These are phyloP conservation scores for Geotrichum reessii DNA, from an alignment of 1,139 yeast genomes.

Conservation along the genomic window DNA sequence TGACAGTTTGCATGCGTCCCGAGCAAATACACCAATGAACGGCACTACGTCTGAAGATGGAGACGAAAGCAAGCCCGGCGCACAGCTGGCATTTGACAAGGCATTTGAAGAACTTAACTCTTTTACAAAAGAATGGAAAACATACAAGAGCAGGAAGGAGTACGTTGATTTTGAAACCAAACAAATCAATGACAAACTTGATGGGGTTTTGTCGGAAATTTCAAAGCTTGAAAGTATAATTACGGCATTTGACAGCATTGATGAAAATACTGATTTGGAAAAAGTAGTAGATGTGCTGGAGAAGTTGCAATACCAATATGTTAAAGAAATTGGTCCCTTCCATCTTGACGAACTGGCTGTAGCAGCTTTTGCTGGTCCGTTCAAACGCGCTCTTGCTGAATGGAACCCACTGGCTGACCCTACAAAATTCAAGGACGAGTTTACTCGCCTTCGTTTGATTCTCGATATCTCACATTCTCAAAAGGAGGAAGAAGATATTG, in stretches of 20 bases:
- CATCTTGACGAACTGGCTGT: conserved; percentile 32
- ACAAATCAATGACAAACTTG: conserved; percentile 24
- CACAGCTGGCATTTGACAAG: conserved; percentile 22
- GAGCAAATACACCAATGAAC: neutral
- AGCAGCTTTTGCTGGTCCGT: conserved; percentile 31
- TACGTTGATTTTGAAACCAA: conserved; percentile 26
- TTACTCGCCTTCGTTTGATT: conserved; percentile 29
- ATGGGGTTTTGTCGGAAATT: conserved; percentile 20
- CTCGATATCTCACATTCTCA: conserved; percentile 20
- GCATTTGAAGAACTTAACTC: conserved; percentile 30
- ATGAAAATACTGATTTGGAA: conserved; percentile 10
- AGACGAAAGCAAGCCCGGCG: neutral
- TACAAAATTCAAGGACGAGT: conserved; percentile 25
- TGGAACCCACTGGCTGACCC: conserved; percentile 42
- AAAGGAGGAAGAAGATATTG: conserved; percentile 5
- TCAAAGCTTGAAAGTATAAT: conserved; percentile 18
- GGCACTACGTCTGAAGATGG: conserved; percentile 1
- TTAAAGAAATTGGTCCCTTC: conserved; percentile 22
- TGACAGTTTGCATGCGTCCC: conserved; percentile 1
- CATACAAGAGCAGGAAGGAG: conserved; percentile 25
- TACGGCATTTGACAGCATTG: conserved; percentile 24
- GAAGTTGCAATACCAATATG: conserved; percentile 26
- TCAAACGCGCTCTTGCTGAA: conserved; percentile 25
- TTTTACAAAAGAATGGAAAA: conserved; percentile 29
- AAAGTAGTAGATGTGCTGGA: conserved; percentile 22